phyloP scores from a whole-genome alignment of 306 rosid species.

The Vigna nakashimae region DNA sequence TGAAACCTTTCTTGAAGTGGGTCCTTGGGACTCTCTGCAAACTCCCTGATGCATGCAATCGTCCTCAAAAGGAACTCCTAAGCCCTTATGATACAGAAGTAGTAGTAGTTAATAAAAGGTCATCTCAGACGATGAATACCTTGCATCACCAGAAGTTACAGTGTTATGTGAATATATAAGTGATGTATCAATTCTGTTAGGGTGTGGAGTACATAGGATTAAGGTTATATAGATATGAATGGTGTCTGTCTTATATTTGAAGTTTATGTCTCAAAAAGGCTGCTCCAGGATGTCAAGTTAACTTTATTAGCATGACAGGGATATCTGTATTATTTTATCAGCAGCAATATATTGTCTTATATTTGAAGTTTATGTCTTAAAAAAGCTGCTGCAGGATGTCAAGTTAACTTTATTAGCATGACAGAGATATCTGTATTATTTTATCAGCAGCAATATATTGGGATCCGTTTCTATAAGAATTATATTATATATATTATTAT shows the following conservation, averaged over 20 bases:
- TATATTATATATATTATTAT: too few relatives aligned
- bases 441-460: too few relatives aligned
- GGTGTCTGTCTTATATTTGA: not conserved
- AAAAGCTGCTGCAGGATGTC: not conserved
- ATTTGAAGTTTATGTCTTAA: not conserved
- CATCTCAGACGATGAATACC: not conserved
- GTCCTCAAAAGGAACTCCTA: not conserved
- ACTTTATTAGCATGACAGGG: too few relatives aligned
- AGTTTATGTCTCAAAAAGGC: not conserved
- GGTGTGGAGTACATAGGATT: not conserved
- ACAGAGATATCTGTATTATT: too few relatives aligned
- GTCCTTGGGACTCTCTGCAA: conserved; percentile 58
- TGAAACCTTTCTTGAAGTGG: conserved; percentile 46
- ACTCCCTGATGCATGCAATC: conserved; percentile 67
- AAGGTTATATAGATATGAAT: not conserved
- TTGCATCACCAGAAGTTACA: not conserved
- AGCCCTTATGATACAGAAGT: not conserved
- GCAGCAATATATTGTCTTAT: too few relatives aligned
- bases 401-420: too few relatives aligned
- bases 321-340: too few relatives aligned
- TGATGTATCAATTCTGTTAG: not conserved
- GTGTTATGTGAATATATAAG: not conserved
- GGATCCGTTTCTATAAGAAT: too few relatives aligned
- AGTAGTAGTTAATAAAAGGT: not conserved
- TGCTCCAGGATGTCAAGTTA: not conserved